Conservation (phyloP, 2,329 filamentous ascomycete genomes). For the Akanthomyces lecanii region DNA sequence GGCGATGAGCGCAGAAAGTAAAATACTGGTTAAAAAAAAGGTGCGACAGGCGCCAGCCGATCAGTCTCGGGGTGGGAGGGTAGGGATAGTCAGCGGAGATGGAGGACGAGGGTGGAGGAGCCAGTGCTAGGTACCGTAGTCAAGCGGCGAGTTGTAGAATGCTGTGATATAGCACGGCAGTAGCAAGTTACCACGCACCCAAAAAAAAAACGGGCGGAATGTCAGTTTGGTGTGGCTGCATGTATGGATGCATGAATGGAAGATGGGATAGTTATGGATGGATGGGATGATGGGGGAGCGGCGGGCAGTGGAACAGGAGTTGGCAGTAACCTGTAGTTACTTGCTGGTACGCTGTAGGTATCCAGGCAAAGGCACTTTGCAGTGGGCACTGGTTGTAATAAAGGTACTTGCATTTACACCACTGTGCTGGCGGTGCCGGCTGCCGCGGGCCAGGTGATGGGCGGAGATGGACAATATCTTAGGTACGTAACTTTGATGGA, state of each 20-base stretch:
- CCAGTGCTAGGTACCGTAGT: not conserved
- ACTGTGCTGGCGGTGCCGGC: not conserved
- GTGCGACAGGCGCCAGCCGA: slow-evolving; percentile 13
- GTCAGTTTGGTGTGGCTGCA: not conserved
- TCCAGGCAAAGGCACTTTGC: not conserved
- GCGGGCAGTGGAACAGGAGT: not conserved
- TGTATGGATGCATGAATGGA: not conserved
- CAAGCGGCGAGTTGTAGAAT: not conserved
- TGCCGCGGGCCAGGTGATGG: not conserved
- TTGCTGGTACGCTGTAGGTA: too few species aligned
- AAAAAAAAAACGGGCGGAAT: not conserved
- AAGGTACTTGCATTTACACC: not conserved
- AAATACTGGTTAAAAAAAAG: not conserved
- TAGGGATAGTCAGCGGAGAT: not conserved
- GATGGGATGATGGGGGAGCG: not conserved
- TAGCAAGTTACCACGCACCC: not conserved
- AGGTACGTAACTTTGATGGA: not conserved
- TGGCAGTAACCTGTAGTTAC: too few species aligned
- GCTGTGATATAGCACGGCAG: not conserved
- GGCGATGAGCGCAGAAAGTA: not conserved
- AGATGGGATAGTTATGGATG: not conserved
- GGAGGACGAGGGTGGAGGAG: not conserved
- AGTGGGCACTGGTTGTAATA: not conserved
- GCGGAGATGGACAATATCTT: not conserved
- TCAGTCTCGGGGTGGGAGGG: slow-evolving; percentile 6